Evolutionary conservation across 768 basidiomycete species (phyloP), one percentile per base, ranked within the genome.

Genomic region (Boletus sp.): DNA sequence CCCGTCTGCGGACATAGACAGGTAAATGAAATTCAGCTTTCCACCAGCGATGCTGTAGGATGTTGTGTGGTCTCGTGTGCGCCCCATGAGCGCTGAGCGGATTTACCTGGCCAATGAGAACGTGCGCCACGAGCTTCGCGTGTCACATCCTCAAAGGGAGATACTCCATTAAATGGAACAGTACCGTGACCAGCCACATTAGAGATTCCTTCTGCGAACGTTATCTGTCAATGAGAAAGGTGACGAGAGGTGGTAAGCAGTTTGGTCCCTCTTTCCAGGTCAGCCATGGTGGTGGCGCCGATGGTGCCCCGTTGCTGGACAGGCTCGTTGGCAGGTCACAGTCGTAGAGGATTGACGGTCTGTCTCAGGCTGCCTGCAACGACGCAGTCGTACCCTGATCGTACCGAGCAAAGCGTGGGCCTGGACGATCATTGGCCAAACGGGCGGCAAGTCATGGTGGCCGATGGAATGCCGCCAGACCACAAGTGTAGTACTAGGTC

Each of bases 1-100:
- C 32, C 17, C 12, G 18, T 58, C 45, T 58, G 67, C 66, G 70
- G 69, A 70, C 60, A 72, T 70, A 70, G 51, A 36, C 40, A 41
- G 39, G 50, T 4, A 44, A 30, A 63, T 62, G 59, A 59, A 59
- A 59, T 50, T 28, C 35, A 54, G n/a, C 15, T 28, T 29, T 48
- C 47, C 40, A 30, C 45, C 54, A 29, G 47, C 50, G 10, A 35
- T 56, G 56, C 59, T 55, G 42, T 55, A 42, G 48, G 30, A 33
- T 57, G 50, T 59, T 54, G 46, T 54, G 50, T 54, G 33, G 39
- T 55, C 50, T 51, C 36, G 24, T 45, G 53, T 44, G 18, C 37
- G 32, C 54, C 45, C 53, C 46, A 42, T 54, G 41, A 41, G 57
- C 53, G 44, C 12, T 54, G 37, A 48, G 20, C 54, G 54, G 57